These are phyloP conservation scores for Medicago truncatula DNA, from an alignment of 306 rosid genomes.

Conservation along the genomic window MtrunA17r5.0-ANR NC_053049.1:2333001-2333500, in stretches of 20 bases:
- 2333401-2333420: too few species aligned
- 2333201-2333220: conserved; percentile 88
- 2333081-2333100: conserved; percentile 20
- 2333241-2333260: not conserved
- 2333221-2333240: conserved; percentile 77
- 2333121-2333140: conserved; percentile 98
- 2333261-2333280: not conserved
- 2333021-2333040: not conserved
- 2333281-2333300: conserved; percentile 17
- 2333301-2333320: not conserved
- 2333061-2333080: conserved; percentile 30
- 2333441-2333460: too few species aligned
- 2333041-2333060: not conserved
- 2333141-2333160: conserved; percentile 91
- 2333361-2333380: too few species aligned
- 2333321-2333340: not conserved
- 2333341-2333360: too few species aligned
- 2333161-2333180: conserved; percentile 75
- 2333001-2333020: not conserved
- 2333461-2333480: too few species aligned
- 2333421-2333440: too few species aligned
- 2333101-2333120: conserved; percentile 76
- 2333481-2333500: too few species aligned
- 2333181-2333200: conserved; percentile 80
- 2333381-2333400: too few species aligned